A percentile compares a stretch with the other conserved stretches of the same genome.
phyloP scores from a whole-genome alignment of 129 eudicot genomes.

The Lactuca sativa region DNA sequence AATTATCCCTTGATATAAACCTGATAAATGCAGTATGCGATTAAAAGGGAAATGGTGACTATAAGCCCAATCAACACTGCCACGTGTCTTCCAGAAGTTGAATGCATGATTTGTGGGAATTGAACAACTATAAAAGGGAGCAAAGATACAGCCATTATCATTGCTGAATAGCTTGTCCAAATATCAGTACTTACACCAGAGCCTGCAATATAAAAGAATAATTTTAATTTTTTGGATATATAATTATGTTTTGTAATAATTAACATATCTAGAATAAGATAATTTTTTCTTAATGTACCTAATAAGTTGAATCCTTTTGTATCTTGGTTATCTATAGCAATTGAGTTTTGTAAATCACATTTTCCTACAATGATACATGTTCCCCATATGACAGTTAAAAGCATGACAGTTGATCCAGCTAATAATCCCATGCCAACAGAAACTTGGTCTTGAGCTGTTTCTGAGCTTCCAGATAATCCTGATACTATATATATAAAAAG shows the following conservation, averaged over 20 bases:
- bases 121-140: slow-evolving; percentile 79
- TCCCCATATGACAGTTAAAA: slow-evolving; percentile 88
- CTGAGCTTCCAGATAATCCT: slow-evolving; percentile 84
- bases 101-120: slow-evolving; percentile 59
- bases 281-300: slow-evolving; percentile 37
- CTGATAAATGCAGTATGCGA: slow-evolving; percentile 88
- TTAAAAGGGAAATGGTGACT: slow-evolving; percentile 49
- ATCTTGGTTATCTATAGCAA: slow-evolving; percentile 60
- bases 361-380: slow-evolving; percentile 78
- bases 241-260: too few relatives aligned
- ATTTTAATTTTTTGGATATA: background rate
- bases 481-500: slow-evolving; percentile 61
- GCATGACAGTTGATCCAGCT: slow-evolving; percentile 98
- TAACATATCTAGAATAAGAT: background rate
- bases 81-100: slow-evolving; percentile 70
- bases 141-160: slow-evolving; percentile 77
- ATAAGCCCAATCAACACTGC: slow-evolving; percentile 68
- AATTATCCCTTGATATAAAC: slow-evolving; percentile 26
- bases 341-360: slow-evolving; percentile 58
- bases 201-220: slow-evolving; percentile 42
- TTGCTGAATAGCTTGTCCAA: slow-evolving; percentile 90
- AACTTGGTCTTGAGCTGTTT: slow-evolving; percentile 88
- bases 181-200: slow-evolving; percentile 84
- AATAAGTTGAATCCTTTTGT: slow-evolving; percentile 65
- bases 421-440: slow-evolving; percentile 97